Conservation (phyloP, 139 green algal genomes). For the Eudorina sp. region DNA sequence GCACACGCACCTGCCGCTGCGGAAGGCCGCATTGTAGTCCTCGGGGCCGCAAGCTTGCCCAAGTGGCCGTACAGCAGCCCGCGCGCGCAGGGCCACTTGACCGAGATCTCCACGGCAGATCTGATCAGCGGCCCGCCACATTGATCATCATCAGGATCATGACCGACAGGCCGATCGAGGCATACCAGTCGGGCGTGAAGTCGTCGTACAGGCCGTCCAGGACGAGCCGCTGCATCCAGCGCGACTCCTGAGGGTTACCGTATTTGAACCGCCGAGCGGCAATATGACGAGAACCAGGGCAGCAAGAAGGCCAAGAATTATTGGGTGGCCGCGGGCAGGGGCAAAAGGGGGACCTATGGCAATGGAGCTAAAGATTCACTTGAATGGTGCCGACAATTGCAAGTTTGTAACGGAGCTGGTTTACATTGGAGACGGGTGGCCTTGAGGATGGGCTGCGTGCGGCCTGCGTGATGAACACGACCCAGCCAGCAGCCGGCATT, state of each 20-base stretch:
- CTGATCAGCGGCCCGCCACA: constrained; percentile 30
- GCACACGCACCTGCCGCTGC: background rate
- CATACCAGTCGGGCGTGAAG: constrained; percentile 65
- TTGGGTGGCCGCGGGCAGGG: no score
- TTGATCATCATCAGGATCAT: constrained; percentile 52
- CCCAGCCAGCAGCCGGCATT: no score
- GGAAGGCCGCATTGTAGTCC: constrained; percentile 36
- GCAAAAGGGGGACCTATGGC: no score
- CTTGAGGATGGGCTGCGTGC: no score
- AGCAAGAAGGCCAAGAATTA: no score
- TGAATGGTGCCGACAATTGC: no score
- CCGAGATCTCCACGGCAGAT: background rate
- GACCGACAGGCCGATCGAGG: constrained; percentile 60
- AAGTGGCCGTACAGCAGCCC: background rate
- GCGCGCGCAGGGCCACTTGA: background rate
- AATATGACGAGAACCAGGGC: no score
- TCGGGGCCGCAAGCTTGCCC: constrained; percentile 6
- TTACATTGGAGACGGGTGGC: no score
- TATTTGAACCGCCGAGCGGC: no score
- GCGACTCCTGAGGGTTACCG: background rate
- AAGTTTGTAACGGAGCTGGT: no score
- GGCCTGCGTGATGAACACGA: no score
- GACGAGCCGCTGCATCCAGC: background rate
- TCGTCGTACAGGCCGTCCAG: constrained; percentile 57
- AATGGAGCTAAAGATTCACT: no score